Conservation (phyloP, 257 asterid genomes). For the Scutellaria baicalensis region DNA sequence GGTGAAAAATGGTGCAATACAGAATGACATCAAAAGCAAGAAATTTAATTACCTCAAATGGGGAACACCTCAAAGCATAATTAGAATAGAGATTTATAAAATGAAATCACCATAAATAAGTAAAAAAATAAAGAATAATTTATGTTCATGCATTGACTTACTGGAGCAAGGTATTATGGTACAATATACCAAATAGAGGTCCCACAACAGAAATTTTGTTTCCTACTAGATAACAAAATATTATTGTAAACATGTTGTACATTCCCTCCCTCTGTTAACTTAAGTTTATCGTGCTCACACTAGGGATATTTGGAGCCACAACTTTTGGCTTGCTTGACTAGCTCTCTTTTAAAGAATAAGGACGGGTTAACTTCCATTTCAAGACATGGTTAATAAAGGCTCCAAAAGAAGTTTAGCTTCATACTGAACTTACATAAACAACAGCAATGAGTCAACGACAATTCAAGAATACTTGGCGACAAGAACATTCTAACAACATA, state of each 20-base stretch:
- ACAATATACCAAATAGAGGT: background rate
- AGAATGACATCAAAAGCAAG: background rate
- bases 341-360: background rate
- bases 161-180: background rate
- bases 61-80: background rate
- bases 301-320: background rate
- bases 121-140: background rate
- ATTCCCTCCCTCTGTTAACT: background rate
- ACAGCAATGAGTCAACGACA: background rate
- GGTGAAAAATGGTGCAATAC: background rate
- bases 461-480: background rate
- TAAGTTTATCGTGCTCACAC: constrained; percentile 4
- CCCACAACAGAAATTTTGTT: constrained; percentile 5
- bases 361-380: background rate
- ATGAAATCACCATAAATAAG: background rate
- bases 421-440: background rate
- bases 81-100: background rate
- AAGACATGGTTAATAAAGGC: background rate
- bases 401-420: background rate
- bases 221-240: background rate
- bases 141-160: background rate
- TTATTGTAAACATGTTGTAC: background rate
- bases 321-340: constrained; percentile 1
- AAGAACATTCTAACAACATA: background rate
- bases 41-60: constrained; percentile 4